phyloP scores from a whole-genome alignment of 1,139 yeast species.

The Geotrichum histeridarum region DNA sequence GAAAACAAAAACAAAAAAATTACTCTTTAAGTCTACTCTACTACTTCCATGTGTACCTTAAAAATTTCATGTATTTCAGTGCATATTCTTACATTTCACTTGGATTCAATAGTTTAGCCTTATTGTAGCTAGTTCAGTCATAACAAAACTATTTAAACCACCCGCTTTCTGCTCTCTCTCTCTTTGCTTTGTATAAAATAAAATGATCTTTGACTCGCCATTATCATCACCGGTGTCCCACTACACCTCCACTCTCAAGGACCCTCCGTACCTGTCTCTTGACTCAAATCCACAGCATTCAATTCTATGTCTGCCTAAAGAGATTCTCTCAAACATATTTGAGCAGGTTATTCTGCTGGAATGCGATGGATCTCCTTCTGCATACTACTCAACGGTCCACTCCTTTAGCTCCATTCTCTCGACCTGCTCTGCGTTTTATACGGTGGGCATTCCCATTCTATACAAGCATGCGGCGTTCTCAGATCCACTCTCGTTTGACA shows the following conservation, averaged over 20 bases:
- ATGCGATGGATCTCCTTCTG: slow-evolving; percentile 21
- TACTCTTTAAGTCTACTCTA: no score
- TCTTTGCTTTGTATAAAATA: no score
- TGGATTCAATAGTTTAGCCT: no score
- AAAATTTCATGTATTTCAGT: no score
- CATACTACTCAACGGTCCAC: slow-evolving; percentile 23
- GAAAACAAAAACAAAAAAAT: no score
- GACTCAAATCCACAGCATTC: slow-evolving; percentile 7
- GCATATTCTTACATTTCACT: no score
- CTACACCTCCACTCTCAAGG: neutral
- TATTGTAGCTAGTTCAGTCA: no score
- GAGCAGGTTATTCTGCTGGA: slow-evolving; percentile 29
- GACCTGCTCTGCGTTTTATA: slow-evolving; percentile 35
- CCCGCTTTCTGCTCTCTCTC: no score
- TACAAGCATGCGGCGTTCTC: slow-evolving; percentile 69
- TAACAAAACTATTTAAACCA: no score
- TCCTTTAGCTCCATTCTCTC: slow-evolving; percentile 30
- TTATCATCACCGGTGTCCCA: no score
- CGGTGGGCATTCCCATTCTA: slow-evolving; percentile 41
- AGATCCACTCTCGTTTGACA: slow-evolving; percentile 76
- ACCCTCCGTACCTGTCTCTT: neutral
- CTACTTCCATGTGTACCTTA: no score
- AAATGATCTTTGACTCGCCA: no score
- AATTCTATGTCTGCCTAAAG: slow-evolving; percentile 32
- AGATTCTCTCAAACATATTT: slow-evolving; percentile 33